phyloP scores from a whole-genome alignment of 2,329 filamentous ascomycete species.

The Geosmithia morbida region DNA sequence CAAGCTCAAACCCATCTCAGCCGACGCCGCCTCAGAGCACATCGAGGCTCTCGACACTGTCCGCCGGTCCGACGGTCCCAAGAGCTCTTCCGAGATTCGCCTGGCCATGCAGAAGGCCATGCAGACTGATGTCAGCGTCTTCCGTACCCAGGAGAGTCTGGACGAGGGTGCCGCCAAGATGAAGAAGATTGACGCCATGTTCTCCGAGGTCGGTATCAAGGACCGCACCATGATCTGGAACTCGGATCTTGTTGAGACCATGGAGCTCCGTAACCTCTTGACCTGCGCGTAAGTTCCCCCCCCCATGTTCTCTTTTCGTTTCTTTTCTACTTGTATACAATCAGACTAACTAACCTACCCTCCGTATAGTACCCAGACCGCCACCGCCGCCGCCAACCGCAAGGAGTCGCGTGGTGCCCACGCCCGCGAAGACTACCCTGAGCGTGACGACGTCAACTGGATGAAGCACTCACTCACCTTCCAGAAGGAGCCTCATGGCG shows the following conservation, averaged over 20 bases:
- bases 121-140: slow-evolving; percentile 94
- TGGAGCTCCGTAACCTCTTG: slow-evolving; percentile 87
- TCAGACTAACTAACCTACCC: not conserved
- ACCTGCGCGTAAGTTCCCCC: slow-evolving; percentile 75
- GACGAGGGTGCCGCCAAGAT: slow-evolving; percentile 89
- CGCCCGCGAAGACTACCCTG: slow-evolving; percentile 90
- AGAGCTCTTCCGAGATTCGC: slow-evolving; percentile 78
- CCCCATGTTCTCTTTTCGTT: not conserved
- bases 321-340: not conserved
- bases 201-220: slow-evolving; percentile 80
- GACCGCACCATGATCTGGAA: slow-evolving; percentile 99
- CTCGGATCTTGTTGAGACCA: slow-evolving; percentile 88
- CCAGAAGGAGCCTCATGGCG: slow-evolving; percentile 84
- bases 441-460: slow-evolving; percentile 91
- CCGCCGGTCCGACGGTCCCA: slow-evolving; percentile 70
- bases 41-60: slow-evolving; percentile 78
- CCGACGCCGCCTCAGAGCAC: slow-evolving; percentile 78
- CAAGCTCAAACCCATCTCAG: slow-evolving; percentile 63
- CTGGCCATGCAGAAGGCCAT: slow-evolving; percentile 94
- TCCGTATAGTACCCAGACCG: slow-evolving; percentile 65
- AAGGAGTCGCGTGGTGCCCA: slow-evolving; percentile 97
- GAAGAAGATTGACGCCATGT: slow-evolving; percentile 66
- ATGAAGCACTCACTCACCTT: slow-evolving; percentile 98
- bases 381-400: slow-evolving; percentile 75
- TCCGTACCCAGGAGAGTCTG: slow-evolving; percentile 86